Conservation (phyloP, 345 rosid genomes). For the Brassica cretica region DNA sequence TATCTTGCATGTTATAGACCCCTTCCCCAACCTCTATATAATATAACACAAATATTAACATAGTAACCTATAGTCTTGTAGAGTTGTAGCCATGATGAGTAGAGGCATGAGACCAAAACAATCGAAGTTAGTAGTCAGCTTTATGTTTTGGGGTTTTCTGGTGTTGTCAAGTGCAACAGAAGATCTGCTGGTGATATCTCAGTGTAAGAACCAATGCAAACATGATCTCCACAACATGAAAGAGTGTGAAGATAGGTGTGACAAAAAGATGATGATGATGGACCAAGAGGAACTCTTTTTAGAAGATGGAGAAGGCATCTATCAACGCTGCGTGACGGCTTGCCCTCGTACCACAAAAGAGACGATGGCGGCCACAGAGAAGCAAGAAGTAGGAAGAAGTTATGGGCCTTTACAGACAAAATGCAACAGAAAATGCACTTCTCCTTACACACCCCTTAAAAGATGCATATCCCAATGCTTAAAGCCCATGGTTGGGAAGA, state of each 20-base stretch:
- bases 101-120: background rate
- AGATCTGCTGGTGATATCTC: background rate
- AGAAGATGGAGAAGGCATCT: background rate
- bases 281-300: background rate
- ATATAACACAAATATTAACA: background rate
- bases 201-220: conserved; percentile 8
- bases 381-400: too few relatives aligned
- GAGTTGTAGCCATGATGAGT: background rate
- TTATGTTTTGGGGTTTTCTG: background rate
- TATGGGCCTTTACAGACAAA: background rate
- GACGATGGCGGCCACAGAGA: conserved; percentile 15
- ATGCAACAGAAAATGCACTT: background rate
- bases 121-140: background rate
- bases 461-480: background rate
- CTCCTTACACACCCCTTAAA: background rate
- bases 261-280: background rate
- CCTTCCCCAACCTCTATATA: background rate
- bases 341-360: conserved; percentile 6
- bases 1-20: background rate
- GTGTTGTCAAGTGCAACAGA: conserved; percentile 7
- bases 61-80: background rate
- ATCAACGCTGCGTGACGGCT: background rate
- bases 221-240: conserved; percentile 5
- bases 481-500: background rate
- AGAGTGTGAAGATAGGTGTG: conserved; percentile 1